phyloP scores from a whole-genome alignment of 768 basidiomycete genomes.

The Suillus hirtellus region DNA sequence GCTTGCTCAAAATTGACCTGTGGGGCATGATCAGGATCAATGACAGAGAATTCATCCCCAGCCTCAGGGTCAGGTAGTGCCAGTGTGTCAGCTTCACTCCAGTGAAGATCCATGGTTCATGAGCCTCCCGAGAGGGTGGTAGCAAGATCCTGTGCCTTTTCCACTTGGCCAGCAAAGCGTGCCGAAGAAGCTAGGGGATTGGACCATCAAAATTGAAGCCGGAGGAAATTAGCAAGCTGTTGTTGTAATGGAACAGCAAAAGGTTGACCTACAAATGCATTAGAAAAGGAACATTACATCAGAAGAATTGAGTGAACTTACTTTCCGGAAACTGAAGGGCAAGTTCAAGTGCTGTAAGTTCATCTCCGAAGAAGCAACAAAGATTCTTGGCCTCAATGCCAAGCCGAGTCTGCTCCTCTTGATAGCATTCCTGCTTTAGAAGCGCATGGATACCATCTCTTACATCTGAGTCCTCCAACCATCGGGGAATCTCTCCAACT shows the following conservation, averaged over 20 bases:
- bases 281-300: neutral
- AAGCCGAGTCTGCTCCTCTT: conserved; percentile 31
- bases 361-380: conserved; percentile 34
- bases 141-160: conserved; percentile 11
- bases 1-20: neutral
- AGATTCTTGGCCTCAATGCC: conserved; percentile 35
- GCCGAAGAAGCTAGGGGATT: conserved; percentile 16
- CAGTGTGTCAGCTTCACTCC: neutral
- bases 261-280: neutral
- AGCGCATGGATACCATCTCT: conserved; percentile 33
- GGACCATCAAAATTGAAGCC: conserved; percentile 16
- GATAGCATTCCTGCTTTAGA: conserved; percentile 29
- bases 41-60: neutral
- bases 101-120: neutral
- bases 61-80: neutral
- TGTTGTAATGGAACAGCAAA: neutral
- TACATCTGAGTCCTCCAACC: conserved; percentile 36
- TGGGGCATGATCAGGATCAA: neutral
- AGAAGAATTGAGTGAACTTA: conserved; percentile 6
- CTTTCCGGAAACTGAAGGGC: conserved; percentile 13
- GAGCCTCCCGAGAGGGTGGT: conserved; percentile 1
- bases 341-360: conserved; percentile 28
- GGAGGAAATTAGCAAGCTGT: neutral
- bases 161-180: conserved; percentile 15
- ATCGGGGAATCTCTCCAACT: conserved; percentile 20